Evolutionary conservation across 2,329 filamentous ascomycete genomes (phyloP).

Genomic region (Myotisia sp.): DNA sequence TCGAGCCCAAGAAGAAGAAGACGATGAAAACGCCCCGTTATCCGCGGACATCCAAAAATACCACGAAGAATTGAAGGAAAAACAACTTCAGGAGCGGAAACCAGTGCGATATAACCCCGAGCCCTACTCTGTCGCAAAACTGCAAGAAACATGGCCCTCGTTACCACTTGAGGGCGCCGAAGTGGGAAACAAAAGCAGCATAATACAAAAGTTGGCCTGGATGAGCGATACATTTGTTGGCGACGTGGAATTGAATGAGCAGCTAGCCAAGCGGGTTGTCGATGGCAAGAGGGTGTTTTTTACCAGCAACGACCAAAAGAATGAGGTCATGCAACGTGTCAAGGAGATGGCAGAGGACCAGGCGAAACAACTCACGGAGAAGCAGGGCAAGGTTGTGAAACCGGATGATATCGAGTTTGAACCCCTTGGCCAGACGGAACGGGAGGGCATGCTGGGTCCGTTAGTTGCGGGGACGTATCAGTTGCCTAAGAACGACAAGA

Average conservation of each 20-base stretch:
- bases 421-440: constrained; percentile 4
- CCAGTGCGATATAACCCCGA: constrained; percentile 25
- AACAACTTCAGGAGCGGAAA: constrained; percentile 19
- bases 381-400: constrained; percentile 26
- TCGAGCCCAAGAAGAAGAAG: background rate
- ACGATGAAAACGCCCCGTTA: too few relatives aligned
- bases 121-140: constrained; percentile 18
- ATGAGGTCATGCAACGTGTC: constrained; percentile 22
- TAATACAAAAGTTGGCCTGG: constrained; percentile 24
- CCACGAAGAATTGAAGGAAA: constrained; percentile 12
- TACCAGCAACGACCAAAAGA: constrained; percentile 24
- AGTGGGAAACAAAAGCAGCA: constrained; percentile 16
- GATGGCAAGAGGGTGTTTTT: constrained; percentile 27
- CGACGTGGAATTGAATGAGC: constrained; percentile 23
- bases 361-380: constrained; percentile 23
- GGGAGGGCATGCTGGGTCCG: constrained; percentile 3
- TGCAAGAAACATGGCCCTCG: constrained; percentile 28
- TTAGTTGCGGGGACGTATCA: constrained; percentile 9
- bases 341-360: constrained; percentile 21
- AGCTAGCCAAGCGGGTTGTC: constrained; percentile 25
- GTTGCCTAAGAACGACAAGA: constrained; percentile 3
- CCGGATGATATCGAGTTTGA: constrained; percentile 15
- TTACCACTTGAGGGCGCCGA: constrained; percentile 21
- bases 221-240: constrained; percentile 23
- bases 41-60: background rate